Conservation (phyloP, 2,329 filamentous ascomycete species). For the Coniochaeta sp. region DNA sequence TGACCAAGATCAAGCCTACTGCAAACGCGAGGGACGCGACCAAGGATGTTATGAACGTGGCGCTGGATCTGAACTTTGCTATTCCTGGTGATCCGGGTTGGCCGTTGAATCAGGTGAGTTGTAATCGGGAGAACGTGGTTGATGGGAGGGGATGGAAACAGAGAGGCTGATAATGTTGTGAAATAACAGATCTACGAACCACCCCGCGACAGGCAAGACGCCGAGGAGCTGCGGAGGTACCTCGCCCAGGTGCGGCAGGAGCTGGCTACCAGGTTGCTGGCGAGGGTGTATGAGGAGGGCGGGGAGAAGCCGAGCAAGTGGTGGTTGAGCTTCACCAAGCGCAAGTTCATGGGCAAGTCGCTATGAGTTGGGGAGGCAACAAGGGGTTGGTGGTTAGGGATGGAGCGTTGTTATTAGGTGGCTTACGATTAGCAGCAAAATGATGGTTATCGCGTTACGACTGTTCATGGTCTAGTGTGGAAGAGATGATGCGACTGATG, state of each 20-base stretch:
- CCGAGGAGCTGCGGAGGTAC: slow-evolving; percentile 82
- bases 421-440: background rate
- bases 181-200: slow-evolving; percentile 73
- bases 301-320: slow-evolving; percentile 70
- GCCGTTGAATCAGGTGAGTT: slow-evolving; percentile 75
- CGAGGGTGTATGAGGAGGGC: slow-evolving; percentile 76
- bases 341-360: slow-evolving; percentile 98
- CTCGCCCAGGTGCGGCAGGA: slow-evolving; percentile 91
- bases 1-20: slow-evolving; percentile 76
- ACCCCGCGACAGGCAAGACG: slow-evolving; percentile 78
- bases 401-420: background rate
- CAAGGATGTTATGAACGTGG: slow-evolving; percentile 80
- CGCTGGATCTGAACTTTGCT: slow-evolving; percentile 88
- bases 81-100: slow-evolving; percentile 91
- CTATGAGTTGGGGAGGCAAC: slow-evolving; percentile 41
- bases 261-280: slow-evolving; percentile 73
- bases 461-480: background rate
- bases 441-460: background rate
- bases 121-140: background rate
- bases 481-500: no score
- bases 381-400: background rate
- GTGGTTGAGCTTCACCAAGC: slow-evolving; percentile 98
- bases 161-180: background rate
- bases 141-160: background rate
- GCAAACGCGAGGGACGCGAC: slow-evolving; percentile 53